These are phyloP conservation scores for Cercospora sp. DNA, from an alignment of 2,329 filamentous ascomycete genomes.

Conservation along the genomic window DNA sequence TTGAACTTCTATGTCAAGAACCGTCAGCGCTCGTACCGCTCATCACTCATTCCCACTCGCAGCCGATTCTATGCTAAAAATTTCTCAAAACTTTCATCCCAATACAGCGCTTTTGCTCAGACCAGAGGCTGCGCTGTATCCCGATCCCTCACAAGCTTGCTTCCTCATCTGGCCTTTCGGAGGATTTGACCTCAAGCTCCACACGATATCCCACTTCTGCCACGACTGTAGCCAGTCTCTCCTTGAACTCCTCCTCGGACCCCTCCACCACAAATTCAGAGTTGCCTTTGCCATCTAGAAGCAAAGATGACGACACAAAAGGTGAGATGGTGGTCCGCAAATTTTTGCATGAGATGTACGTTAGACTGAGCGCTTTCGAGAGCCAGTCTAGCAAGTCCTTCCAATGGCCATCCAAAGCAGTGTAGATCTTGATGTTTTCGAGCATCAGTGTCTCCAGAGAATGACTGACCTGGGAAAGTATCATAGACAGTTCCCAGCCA, in stretches of 20 bases:
- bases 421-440: not conserved
- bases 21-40: not conserved
- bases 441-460: not conserved
- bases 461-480: not conserved
- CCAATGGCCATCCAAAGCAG: not conserved
- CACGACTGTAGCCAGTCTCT: not conserved
- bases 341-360: not conserved
- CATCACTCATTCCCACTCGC: not conserved
- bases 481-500: not conserved
- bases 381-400: not conserved
- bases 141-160: not conserved
- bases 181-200: not conserved
- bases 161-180: not conserved
- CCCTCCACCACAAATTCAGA: not conserved
- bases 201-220: not conserved
- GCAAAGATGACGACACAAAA: not conserved
- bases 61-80: not conserved
- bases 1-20: not conserved
- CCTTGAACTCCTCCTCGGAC: not conserved
- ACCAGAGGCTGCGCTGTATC: not conserved
- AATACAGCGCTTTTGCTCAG: not conserved
- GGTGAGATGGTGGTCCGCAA: not conserved
- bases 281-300: not conserved
- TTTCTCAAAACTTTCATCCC: not conserved
- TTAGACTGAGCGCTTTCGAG: not conserved